phyloP scores from a whole-genome alignment of 2,329 filamentous ascomycete species.

The Sclerotinia sclerotiorum region DNA sequence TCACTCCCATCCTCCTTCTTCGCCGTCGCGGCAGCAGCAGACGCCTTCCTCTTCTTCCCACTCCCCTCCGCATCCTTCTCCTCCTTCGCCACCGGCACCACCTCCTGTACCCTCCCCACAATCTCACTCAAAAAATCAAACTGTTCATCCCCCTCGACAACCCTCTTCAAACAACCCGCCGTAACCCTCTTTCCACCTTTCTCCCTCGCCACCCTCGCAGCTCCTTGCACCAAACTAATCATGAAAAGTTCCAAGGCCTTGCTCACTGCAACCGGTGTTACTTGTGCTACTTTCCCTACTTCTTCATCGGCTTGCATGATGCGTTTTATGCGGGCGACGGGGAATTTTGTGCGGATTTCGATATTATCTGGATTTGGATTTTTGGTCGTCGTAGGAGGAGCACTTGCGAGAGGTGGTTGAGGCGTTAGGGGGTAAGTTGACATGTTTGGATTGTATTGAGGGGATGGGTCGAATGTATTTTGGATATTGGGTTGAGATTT shows the following conservation, averaged over 20 bases:
- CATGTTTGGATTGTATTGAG: neutral
- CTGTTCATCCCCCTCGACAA: conserved; percentile 83
- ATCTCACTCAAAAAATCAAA: conserved; percentile 94
- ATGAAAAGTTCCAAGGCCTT: conserved; percentile 98
- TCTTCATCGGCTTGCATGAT: conserved; percentile 99
- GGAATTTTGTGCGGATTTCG: conserved; percentile 90
- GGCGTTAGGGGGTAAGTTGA: conserved; percentile 2
- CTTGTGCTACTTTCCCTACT: conserved; percentile 96
- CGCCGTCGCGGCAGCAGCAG: neutral
- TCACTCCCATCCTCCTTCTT: conserved; percentile 16
- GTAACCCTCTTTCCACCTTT: conserved; percentile 88
- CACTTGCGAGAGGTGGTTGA: neutral
- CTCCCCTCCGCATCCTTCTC: conserved; percentile 30
- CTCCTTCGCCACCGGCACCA: conserved; percentile 35
- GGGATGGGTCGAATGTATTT: neutral
- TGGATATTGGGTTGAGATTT: neutral
- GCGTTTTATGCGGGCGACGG: conserved; percentile 94
- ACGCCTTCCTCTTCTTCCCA: conserved; percentile 35
- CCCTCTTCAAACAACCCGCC: conserved; percentile 86
- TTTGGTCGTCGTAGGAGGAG: conserved; percentile 48
- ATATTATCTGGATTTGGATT: conserved; percentile 49
- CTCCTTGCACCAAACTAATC: conserved; percentile 88
- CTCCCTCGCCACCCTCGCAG: conserved; percentile 77
- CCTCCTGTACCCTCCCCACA: conserved; percentile 76
- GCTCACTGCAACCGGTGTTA: conserved; percentile 90